These are phyloP conservation scores for Raffaelea deltoideospora DNA, from an alignment of 2,329 filamentous ascomycete genomes.

Conservation along the genomic window DNA sequence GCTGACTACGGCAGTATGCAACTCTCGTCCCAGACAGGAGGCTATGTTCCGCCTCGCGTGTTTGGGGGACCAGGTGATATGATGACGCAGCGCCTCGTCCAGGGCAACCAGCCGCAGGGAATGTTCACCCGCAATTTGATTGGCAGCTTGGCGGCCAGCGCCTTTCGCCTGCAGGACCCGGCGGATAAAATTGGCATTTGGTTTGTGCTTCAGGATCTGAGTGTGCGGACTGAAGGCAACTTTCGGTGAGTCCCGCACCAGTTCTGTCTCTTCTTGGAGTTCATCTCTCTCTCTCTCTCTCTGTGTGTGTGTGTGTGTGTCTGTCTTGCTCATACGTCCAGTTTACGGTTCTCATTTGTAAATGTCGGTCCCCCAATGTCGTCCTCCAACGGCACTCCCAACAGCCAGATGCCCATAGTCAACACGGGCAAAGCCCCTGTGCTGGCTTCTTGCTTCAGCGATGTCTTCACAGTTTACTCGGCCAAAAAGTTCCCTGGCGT, in stretches of 20 bases:
- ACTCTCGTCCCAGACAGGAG: constrained; percentile 6
- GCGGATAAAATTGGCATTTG: constrained; percentile 77
- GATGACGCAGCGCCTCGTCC: constrained; percentile 18
- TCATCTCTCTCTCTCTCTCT: constrained; percentile 3
- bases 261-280: too few relatives aligned
- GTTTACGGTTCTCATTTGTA: constrained; percentile 60
- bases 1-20: constrained; percentile 9
- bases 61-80: constrained; percentile 17
- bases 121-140: constrained; percentile 96
- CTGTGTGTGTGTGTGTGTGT: too few relatives aligned
- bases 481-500: constrained; percentile 98
- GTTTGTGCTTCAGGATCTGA: constrained; percentile 93
- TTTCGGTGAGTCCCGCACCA: constrained; percentile 51
- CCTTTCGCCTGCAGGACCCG: constrained; percentile 66
- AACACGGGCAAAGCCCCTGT: constrained; percentile 68
- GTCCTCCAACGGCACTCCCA: constrained; percentile 18
- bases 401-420: constrained; percentile 30
- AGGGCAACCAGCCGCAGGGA: constrained; percentile 45
- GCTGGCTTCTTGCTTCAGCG: constrained; percentile 72
- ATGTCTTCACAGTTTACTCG: constrained; percentile 83
- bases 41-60: constrained; percentile 16
- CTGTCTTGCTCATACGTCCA: too few relatives aligned
- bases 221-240: constrained; percentile 78
- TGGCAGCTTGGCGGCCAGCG: constrained; percentile 77
- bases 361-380: constrained; percentile 51